Percentiles rank a stretch among this genome's conserved stretches.
Evolutionary conservation across 306 rosid species (phyloP).

Genomic region (Carpinus fangiana): DNA sequence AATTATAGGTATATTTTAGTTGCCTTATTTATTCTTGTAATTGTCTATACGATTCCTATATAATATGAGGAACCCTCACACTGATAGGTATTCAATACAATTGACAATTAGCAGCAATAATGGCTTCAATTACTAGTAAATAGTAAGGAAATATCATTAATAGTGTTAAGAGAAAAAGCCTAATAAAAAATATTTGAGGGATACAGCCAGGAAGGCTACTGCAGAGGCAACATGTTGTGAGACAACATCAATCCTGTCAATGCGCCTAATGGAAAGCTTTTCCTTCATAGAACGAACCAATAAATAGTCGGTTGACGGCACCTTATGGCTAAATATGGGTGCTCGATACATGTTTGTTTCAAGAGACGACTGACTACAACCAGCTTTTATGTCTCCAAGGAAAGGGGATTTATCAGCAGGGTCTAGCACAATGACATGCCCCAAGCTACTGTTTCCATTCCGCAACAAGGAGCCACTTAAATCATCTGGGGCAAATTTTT

Average conservation of each 20-base stretch:
- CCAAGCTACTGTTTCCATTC: conserved; percentile 59
- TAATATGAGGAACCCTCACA: too few relatives aligned
- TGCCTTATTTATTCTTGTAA: too few relatives aligned
- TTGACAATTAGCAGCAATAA: not conserved
- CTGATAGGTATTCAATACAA: too few relatives aligned
- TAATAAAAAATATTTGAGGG: conserved; percentile 6
- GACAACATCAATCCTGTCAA: conserved; percentile 76
- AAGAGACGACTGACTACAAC: conserved; percentile 85
- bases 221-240: conserved; percentile 81
- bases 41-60: too few relatives aligned
- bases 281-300: conserved; percentile 94
- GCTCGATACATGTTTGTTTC: conserved; percentile 98
- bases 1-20: too few relatives aligned
- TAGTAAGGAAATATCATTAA: not conserved
- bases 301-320: conserved; percentile 83
- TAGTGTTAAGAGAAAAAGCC: conserved; percentile 14
- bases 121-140: not conserved
- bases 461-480: conserved; percentile 76
- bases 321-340: conserved; percentile 89
- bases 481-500: conserved; percentile 84
- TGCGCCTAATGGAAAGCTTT: conserved; percentile 83
- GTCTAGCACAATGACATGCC: conserved; percentile 77
- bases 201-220: conserved; percentile 5
- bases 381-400: conserved; percentile 87
- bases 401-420: conserved; percentile 96